Conservation (phyloP, 345 rosid genomes). For the Salix udensis region DNA sequence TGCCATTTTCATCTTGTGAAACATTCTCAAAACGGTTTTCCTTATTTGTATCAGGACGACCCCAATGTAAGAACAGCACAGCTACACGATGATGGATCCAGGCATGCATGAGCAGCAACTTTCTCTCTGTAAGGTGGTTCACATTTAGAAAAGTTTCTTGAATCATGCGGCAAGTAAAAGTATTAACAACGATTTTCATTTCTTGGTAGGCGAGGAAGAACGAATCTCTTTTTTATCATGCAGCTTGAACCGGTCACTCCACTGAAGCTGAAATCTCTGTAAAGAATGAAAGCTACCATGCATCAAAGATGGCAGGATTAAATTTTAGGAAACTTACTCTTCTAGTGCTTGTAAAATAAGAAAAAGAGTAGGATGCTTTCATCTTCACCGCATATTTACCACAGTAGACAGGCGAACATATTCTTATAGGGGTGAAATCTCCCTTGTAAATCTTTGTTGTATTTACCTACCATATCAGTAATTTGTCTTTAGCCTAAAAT, state of each 20-base stretch:
- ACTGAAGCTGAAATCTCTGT: conserved; percentile 18
- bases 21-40: neutral
- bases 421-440: conserved; percentile 10
- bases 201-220: conserved; percentile 10
- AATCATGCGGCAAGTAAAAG: neutral
- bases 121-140: conserved; percentile 14
- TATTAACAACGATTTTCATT: neutral
- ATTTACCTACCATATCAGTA: conserved; percentile 6
- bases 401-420: conserved; percentile 5
- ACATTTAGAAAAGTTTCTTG: neutral
- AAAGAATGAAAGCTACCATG: conserved; percentile 20
- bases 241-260: neutral
- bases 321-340: neutral
- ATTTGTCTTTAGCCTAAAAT: neutral
- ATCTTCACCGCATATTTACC: conserved; percentile 1
- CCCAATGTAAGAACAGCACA: conserved; percentile 65
- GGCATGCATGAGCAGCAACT: conserved; percentile 45
- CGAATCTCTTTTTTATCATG: neutral
- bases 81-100: conserved; percentile 68
- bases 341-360: conserved; percentile 26
- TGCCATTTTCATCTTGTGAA: neutral
- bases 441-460: conserved; percentile 31
- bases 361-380: conserved; percentile 10
- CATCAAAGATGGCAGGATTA: conserved; percentile 14
- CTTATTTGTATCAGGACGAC: conserved; percentile 52